Base-by-base conservation (phyloP, 768 basidiomycete species). In the Xanthoconium stramineum region DNA sequence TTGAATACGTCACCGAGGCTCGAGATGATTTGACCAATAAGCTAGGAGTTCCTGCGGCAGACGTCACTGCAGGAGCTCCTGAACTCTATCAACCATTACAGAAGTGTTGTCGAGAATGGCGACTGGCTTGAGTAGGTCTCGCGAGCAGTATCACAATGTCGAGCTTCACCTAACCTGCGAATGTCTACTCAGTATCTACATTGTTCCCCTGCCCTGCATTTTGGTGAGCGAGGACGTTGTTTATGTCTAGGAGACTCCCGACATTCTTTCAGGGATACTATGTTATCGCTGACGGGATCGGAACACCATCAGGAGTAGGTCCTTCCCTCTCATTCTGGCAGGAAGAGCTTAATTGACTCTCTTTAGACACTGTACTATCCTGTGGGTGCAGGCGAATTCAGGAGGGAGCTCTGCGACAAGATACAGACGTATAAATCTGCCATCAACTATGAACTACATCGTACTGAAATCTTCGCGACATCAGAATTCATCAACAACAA, bases 61-160 rank as follows among this genome's bases (percentile, higher is more conserved):
- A 13, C 5, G 52, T 17, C 20, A 37, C 53, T 12, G 4, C 28
- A 12, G 4, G 17, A 14, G 17, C 55, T 56, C 24, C 6, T 35
- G 32, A 32, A 56, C 19, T 56, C 53, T 9, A 20, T 55, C 4
- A 4, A 6, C 0, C 38, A 55, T 9, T 33, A 55, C 38, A n/a
- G 19, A 15, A 3, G 3, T 2, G n/a, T 56, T 24, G 14, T 29
- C 17, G 33, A 35, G 14, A 15, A 35, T 10, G 45, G 55, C 17
- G 44, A 56, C 35, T 56, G 52, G 37, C 52, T 56, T 8, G 55
- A 54, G 55, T 56, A 30, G 24, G 52, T 54, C n/a, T 14, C 6
- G 2, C 33, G 11, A n/a, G 8, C n/a, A 19, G 8, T 45, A 12
- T 5, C 28, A 11, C n/a, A 0, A 8, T 15, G 24, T n/a, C 30